These are phyloP conservation scores for Capillidium heterosporum DNA, from an alignment of 371 early-diverging fungal species.

Conservation along the genomic window DNA sequence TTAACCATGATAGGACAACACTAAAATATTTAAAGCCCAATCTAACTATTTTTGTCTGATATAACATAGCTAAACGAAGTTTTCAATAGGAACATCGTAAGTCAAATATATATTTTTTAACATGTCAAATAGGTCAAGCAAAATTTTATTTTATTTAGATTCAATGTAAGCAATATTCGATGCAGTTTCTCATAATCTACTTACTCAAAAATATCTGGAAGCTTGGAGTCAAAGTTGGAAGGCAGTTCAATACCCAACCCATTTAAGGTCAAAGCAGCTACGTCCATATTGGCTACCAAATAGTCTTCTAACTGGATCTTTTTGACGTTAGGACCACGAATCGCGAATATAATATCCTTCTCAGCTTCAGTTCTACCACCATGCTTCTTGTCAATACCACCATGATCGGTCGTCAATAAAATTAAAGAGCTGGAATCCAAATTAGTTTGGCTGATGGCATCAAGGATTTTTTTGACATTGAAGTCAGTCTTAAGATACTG, in stretches of 20 bases:
- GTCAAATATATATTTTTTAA: too few relatives aligned
- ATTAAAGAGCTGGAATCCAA: constrained; percentile 1
- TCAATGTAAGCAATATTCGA: too few relatives aligned
- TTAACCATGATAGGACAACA: too few relatives aligned
- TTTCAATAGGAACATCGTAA: too few relatives aligned
- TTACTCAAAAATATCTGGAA: too few relatives aligned
- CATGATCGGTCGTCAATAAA: constrained; percentile 10
- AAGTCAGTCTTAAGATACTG: constrained; percentile 4
- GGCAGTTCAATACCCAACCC: background rate
- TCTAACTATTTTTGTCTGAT: too few relatives aligned
- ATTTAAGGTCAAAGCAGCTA: background rate
- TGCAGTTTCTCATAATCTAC: too few relatives aligned
- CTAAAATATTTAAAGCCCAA: too few relatives aligned
- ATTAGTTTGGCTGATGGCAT: background rate
- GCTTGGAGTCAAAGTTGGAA: too few relatives aligned
- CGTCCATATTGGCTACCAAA: background rate
- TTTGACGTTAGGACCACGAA: background rate
- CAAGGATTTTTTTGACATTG: constrained; percentile 1
- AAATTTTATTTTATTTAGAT: too few relatives aligned
- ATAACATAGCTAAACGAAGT: too few relatives aligned
- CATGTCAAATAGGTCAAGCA: too few relatives aligned
- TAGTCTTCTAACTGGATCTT: background rate
- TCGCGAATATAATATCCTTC: constrained; percentile 1
- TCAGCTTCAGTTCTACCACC: constrained; percentile 6
- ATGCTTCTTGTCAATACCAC: constrained; percentile 5